Evolutionary conservation across 2,329 filamentous ascomycete genomes (phyloP).

Genomic region (Cladosporium sp.): DNA sequence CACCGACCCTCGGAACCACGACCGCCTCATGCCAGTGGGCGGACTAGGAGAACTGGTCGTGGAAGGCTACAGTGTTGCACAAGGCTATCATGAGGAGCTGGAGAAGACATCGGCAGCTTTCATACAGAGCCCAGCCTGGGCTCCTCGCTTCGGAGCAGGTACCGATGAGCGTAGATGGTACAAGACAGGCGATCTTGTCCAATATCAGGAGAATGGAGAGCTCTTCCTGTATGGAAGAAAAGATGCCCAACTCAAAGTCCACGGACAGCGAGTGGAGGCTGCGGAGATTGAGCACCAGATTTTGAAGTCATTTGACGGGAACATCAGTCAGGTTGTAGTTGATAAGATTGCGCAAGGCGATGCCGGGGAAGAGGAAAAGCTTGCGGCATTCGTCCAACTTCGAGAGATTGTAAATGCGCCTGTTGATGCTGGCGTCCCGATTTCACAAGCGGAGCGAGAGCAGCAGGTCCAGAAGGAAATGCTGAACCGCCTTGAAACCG

Average conservation of each 20-base stretch:
- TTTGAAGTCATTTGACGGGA: not conserved
- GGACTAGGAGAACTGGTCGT: conserved; percentile 39
- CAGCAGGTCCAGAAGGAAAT: not conserved
- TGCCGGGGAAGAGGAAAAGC: not conserved
- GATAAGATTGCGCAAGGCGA: not conserved
- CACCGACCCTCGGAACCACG: not conserved
- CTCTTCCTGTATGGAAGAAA: conserved; percentile 18
- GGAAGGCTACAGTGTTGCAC: conserved; percentile 39
- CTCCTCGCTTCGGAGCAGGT: not conserved
- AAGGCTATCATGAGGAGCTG: conserved; percentile 35
- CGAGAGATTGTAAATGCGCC: not conserved
- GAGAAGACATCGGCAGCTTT: conserved; percentile 27
- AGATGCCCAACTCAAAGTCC: conserved; percentile 19
- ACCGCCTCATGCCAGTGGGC: not conserved
- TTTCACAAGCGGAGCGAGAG: not conserved
- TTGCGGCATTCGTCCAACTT: not conserved
- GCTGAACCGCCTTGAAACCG: not conserved
- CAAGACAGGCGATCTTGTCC: conserved; percentile 22
- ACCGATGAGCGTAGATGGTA: conserved; percentile 5
- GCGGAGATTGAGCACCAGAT: conserved; percentile 42
- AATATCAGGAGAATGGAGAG: conserved; percentile 17
- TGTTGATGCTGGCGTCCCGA: too few relatives aligned
- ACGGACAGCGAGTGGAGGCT: conserved; percentile 20
- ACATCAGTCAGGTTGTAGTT: not conserved
- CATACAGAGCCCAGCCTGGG: conserved; percentile 14